Conservation (phyloP, 164 flowering plant species). For the Berberis vulgaris region DNA sequence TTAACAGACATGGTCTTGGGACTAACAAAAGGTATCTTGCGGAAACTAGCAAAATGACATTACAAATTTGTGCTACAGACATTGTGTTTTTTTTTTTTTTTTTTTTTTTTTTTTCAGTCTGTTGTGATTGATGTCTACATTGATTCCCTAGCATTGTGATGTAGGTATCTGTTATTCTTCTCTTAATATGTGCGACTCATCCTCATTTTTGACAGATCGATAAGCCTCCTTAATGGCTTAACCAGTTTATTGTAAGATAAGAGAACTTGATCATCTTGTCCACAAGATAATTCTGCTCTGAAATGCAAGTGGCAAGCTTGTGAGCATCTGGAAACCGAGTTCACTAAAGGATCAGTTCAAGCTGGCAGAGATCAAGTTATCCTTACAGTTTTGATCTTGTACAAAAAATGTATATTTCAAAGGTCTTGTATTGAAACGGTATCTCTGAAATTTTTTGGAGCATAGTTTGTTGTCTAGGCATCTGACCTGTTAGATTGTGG, state of each 20-base stretch:
- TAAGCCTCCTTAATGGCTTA: constrained; percentile 7
- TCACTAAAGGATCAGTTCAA: too few species aligned
- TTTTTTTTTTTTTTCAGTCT: too few species aligned
- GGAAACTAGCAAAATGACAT: too few species aligned
- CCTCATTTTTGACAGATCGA: constrained; percentile 14
- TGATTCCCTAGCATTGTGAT: neutral
- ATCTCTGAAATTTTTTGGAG: neutral
- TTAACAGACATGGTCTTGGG: too few species aligned
- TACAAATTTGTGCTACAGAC: too few species aligned
- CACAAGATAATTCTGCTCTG: neutral
- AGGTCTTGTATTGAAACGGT: neutral
- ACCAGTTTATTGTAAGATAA: constrained; percentile 11
- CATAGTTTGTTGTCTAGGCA: neutral
- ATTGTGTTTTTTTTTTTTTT: too few species aligned
- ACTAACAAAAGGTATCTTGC: too few species aligned
- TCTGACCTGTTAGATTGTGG: neutral
- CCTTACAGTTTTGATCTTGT: constrained; percentile 7
- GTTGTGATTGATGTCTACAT: neutral
- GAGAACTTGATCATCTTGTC: neutral
- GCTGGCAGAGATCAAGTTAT: too few species aligned
- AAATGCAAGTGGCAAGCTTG: neutral
- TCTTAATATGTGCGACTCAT: neutral
- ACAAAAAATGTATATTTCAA: neutral
- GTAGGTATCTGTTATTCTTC: neutral
- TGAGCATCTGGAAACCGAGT: too few species aligned